Percentiles rank a stretch among this genome's conserved stretches.
Conservation (phyloP, 495 filamentous ascomycete species). For the Penicillium mononematosum region DNA sequence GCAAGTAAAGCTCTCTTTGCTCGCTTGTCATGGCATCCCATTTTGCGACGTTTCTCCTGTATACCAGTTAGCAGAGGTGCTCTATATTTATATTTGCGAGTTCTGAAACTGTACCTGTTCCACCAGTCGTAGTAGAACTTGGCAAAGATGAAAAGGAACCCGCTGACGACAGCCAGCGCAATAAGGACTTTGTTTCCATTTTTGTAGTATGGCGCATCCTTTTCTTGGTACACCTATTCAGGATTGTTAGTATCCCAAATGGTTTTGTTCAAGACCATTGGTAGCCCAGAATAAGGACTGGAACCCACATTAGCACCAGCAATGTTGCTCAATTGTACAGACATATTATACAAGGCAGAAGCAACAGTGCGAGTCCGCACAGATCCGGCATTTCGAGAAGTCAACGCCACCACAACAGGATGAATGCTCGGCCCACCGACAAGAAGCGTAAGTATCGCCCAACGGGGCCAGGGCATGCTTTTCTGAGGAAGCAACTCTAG, state of each 20-base stretch:
- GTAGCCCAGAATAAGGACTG: not conserved
- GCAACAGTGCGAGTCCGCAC: slow-evolving; percentile 63
- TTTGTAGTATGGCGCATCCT: slow-evolving; percentile 63
- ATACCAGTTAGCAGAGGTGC: slow-evolving; percentile 1
- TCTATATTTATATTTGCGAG: slow-evolving; percentile 7
- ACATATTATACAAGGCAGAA: slow-evolving; percentile 69
- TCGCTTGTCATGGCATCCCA: slow-evolving; percentile 60
- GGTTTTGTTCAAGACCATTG: not conserved
- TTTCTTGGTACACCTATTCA: slow-evolving; percentile 55
- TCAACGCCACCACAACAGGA: slow-evolving; percentile 66
- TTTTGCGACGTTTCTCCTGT: slow-evolving; percentile 35
- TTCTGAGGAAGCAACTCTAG: slow-evolving; percentile 39
- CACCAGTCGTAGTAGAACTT: slow-evolving; percentile 62
- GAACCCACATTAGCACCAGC: slow-evolving; percentile 50
- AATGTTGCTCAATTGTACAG: slow-evolving; percentile 62
- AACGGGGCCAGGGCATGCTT: slow-evolving; percentile 50
- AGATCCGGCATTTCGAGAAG: slow-evolving; percentile 60
- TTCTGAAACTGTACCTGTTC: slow-evolving; percentile 40
- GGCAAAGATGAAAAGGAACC: slow-evolving; percentile 53
- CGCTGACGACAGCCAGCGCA: slow-evolving; percentile 51
- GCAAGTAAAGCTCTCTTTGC: slow-evolving; percentile 60
- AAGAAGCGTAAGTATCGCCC: slow-evolving; percentile 49
- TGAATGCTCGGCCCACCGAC: slow-evolving; percentile 58
- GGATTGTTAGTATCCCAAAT: not conserved
- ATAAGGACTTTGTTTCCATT: slow-evolving; percentile 63